Conservation (phyloP, 371 early-diverging fungal species). For the Apophysomyces variabilis region DNA sequence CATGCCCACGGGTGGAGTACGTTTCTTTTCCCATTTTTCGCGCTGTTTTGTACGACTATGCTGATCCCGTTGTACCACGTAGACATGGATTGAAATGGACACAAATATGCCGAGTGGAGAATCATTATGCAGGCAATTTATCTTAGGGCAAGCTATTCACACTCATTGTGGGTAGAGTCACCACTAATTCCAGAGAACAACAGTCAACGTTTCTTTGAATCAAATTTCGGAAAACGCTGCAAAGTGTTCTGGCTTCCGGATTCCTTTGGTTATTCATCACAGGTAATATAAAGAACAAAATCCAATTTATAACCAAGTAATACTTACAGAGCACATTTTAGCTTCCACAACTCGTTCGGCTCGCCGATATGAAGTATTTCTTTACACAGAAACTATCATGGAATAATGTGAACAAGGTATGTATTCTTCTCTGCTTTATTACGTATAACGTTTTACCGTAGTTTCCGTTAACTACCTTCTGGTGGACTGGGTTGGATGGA, state of each 20-base stretch:
- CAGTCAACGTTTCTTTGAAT: constrained; percentile 80
- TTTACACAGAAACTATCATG: constrained; percentile 96
- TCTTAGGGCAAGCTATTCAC: neutral
- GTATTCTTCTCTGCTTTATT: neutral
- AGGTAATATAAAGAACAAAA: constrained; percentile 15
- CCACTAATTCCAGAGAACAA: neutral
- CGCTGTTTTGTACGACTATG: neutral
- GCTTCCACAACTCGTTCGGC: constrained; percentile 86
- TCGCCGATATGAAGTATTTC: constrained; percentile 84
- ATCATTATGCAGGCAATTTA: constrained; percentile 68
- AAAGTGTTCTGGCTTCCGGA: constrained; percentile 94
- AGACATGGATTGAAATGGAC: constrained; percentile 98
- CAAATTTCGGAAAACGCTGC: constrained; percentile 78
- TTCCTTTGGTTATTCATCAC: constrained; percentile 69
- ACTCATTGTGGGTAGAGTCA: neutral
- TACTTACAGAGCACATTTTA: constrained; percentile 32
- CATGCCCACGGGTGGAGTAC: constrained; percentile 83
- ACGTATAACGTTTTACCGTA: constrained; percentile 8
- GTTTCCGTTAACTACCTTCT: constrained; percentile 93
- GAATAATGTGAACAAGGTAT: constrained; percentile 93
- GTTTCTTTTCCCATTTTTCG: neutral
- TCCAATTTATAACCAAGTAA: neutral
- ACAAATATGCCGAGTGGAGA: constrained; percentile 96
- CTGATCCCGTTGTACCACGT: neutral
- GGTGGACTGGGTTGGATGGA: constrained; percentile 59